Evolutionary conservation across 2,329 filamentous ascomycete genomes (phyloP).

Genomic region (Arthroderma sp.): DNA sequence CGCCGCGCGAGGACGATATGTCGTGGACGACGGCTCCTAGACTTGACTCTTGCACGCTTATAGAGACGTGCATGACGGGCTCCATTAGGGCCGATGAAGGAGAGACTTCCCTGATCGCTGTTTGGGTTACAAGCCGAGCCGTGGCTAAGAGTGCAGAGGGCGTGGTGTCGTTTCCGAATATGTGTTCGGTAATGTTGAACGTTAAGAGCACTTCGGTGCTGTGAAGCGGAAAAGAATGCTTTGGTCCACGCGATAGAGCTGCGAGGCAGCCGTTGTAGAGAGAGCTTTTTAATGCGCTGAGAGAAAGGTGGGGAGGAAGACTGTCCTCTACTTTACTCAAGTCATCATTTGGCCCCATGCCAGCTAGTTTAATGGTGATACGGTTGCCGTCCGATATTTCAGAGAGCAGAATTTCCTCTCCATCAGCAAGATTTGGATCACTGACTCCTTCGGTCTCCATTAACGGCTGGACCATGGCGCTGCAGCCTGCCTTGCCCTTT

Average conservation of each 20-base stretch:
- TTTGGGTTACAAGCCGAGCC: slow-evolving; percentile 53
- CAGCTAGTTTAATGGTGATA: slow-evolving; percentile 43
- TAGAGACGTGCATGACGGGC: slow-evolving; percentile 82
- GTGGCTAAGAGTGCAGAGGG: slow-evolving; percentile 55
- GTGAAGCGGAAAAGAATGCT: slow-evolving; percentile 67
- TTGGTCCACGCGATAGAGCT: slow-evolving; percentile 71
- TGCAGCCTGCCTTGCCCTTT: slow-evolving; percentile 62
- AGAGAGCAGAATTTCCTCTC: slow-evolving; percentile 24
- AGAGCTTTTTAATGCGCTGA: slow-evolving; percentile 36
- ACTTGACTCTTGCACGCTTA: slow-evolving; percentile 68
- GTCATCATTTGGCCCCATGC: slow-evolving; percentile 22
- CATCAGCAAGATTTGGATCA: slow-evolving; percentile 2
- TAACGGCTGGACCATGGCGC: slow-evolving; percentile 52
- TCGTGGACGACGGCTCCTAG: slow-evolving; percentile 76
- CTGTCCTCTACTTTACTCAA: slow-evolving; percentile 3
- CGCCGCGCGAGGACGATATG: slow-evolving; percentile 58
- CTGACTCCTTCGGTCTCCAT: slow-evolving; percentile 8
- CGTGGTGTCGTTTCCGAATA: slow-evolving; percentile 54
- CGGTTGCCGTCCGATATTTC: slow-evolving; percentile 56
- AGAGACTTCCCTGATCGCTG: slow-evolving; percentile 49
- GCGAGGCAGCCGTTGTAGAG: slow-evolving; percentile 71
- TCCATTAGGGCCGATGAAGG: slow-evolving; percentile 61
- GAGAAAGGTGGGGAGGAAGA: slow-evolving; percentile 38
- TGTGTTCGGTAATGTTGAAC: slow-evolving; percentile 51
- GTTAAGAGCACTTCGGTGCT: slow-evolving; percentile 57